Percentiles rank a stretch among this genome's conserved stretches.
These are phyloP conservation scores for Kwoniella shivajii DNA, from an alignment of 1,284 basidiomycete genomes.

Conservation along the genomic window DNA sequence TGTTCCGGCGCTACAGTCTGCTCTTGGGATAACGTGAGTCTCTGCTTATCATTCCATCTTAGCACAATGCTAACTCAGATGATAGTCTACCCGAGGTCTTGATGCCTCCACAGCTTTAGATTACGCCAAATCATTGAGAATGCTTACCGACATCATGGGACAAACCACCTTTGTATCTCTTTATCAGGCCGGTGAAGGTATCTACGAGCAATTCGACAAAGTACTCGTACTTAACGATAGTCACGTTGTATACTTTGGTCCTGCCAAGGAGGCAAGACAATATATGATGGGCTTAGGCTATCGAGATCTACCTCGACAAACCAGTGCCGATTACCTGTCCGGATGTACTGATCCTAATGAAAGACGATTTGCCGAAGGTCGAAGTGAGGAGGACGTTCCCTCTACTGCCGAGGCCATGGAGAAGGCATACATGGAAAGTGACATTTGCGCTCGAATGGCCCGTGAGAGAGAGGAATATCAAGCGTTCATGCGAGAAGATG, in stretches of 20 bases:
- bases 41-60: not conserved
- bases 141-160: conserved; percentile 59
- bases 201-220: conserved; percentile 70
- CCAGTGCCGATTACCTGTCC: conserved; percentile 73
- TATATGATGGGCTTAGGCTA: conserved; percentile 61
- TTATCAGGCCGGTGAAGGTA: conserved; percentile 67
- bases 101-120: conserved; percentile 64
- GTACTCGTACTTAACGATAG: conserved; percentile 60
- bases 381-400: conserved; percentile 67
- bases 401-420: conserved; percentile 73
- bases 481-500: conserved; percentile 64
- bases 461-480: conserved; percentile 67
- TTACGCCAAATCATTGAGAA: conserved; percentile 61
- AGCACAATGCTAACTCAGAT: not conserved
- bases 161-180: conserved; percentile 58
- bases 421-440: conserved; percentile 65
- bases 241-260: conserved; percentile 61
- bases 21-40: conserved; percentile 59
- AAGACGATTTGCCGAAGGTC: conserved; percentile 75
- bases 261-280: conserved; percentile 56
- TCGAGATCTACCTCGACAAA: conserved; percentile 54
- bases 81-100: conserved; percentile 59
- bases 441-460: conserved; percentile 59
- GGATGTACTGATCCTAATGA: conserved; percentile 74
- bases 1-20: conserved; percentile 54